A percentile compares a stretch with the other conserved stretches of the same genome.
phyloP scores from a whole-genome alignment of 768 basidiomycete genomes.

The Panus rudis region DNA sequence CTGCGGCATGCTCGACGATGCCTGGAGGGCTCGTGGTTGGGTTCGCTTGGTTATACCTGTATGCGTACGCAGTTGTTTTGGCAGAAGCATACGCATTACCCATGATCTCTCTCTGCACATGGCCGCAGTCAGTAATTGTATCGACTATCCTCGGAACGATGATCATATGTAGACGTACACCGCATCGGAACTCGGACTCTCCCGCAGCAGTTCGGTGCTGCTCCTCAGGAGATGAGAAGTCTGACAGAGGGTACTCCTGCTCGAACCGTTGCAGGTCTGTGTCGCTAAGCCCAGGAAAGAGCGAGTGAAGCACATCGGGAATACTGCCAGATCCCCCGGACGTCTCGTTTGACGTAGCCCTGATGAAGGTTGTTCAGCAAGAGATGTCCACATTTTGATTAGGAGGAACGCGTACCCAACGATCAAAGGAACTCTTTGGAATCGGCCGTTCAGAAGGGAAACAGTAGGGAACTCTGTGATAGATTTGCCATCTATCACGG shows the following conservation, averaged over 20 bases:
- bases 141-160: background rate
- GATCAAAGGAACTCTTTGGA: constrained; percentile 47
- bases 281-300: constrained; percentile 39
- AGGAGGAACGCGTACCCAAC: constrained; percentile 39
- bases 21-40: constrained; percentile 30
- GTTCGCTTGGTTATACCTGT: constrained; percentile 53
- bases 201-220: constrained; percentile 42
- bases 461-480: constrained; percentile 45
- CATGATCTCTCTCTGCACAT: constrained; percentile 36
- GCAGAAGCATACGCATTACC: constrained; percentile 32
- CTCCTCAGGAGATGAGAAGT: constrained; percentile 36
- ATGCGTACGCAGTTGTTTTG: constrained; percentile 37
- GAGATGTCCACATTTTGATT: background rate
- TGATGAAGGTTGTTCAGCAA: constrained; percentile 14
- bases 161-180: constrained; percentile 31
- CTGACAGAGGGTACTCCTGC: constrained; percentile 34
- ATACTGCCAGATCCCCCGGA: constrained; percentile 34
- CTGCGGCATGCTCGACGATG: constrained; percentile 43
- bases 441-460: constrained; percentile 37
- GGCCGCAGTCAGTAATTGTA: background rate
- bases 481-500: constrained; percentile 47
- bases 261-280: constrained; percentile 32
- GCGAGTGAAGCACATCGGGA: constrained; percentile 27
- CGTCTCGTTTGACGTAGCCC: constrained; percentile 58
- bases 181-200: constrained; percentile 44